Evolutionary conservation across 2,329 filamentous ascomycete species (phyloP).

Genomic region (Colletotrichum zoysiae): DNA sequence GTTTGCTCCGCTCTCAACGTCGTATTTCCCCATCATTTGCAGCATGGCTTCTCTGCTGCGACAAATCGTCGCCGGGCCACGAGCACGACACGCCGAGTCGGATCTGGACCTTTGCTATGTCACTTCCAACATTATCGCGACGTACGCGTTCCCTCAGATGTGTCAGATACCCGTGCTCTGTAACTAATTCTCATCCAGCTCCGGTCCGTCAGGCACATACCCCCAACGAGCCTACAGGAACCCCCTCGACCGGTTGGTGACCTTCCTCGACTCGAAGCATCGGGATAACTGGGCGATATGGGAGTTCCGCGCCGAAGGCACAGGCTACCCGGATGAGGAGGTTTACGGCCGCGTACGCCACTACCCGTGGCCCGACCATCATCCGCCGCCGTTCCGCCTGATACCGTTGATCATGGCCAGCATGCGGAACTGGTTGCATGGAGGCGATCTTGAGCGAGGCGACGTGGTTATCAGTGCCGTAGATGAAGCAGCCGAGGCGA

Average conservation of each 20-base stretch:
- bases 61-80: slow-evolving; percentile 90
- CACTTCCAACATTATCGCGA: slow-evolving; percentile 80
- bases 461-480: slow-evolving; percentile 5
- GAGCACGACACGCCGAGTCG: slow-evolving; percentile 85
- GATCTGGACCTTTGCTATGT: slow-evolving; percentile 97
- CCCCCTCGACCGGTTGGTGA: slow-evolving; percentile 86
- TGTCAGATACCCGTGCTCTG: slow-evolving; percentile 49
- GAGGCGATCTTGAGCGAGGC: slow-evolving; percentile 55
- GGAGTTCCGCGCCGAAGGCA: slow-evolving; percentile 97
- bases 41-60: slow-evolving; percentile 82
- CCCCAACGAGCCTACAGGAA: slow-evolving; percentile 95
- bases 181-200: slow-evolving; percentile 66
- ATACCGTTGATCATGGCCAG: slow-evolving; percentile 90
- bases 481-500: slow-evolving; percentile 44
- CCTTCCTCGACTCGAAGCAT: slow-evolving; percentile 89
- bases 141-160: slow-evolving; percentile 55
- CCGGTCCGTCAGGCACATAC: slow-evolving; percentile 89
- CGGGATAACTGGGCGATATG: slow-evolving; percentile 91
- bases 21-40: slow-evolving; percentile 16
- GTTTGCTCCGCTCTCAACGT: slow-evolving; percentile 31
- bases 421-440: slow-evolving; percentile 89
- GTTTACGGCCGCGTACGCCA: slow-evolving; percentile 89
- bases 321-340: slow-evolving; percentile 91
- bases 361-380: slow-evolving; percentile 97
- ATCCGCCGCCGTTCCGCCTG: slow-evolving; percentile 91